Evolutionary conservation across 2,329 filamentous ascomycete species (phyloP), one percentile per base, ranked within the genome.

Genomic region (Cercospora beticola): DNA sequence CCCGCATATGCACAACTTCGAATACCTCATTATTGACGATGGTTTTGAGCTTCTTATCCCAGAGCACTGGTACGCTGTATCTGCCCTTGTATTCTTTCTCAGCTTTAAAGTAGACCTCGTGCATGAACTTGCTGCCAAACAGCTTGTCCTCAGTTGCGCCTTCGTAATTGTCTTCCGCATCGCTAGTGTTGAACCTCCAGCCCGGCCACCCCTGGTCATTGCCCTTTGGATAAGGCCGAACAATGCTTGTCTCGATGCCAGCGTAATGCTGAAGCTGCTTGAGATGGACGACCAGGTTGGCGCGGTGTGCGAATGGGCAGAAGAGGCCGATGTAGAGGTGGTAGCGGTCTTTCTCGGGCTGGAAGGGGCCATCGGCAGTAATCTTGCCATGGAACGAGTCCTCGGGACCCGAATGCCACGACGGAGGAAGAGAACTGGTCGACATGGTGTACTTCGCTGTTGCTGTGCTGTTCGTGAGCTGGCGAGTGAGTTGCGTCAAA

Each of bases 191-290:
- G 72, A 91, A 90, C 31, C 82, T 81, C 87, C 87, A 89, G 14
- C 87, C 88, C 0, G 86, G 86, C 86, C 87, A 90, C 36, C 88
- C 88, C 7, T 85, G 83, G 18, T 85, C 82, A 71, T 89, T 84
- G 62, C 87, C 88, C 75, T 91, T 91, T 0, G 89, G 89, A 70
- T 90, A 91, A 0, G 89, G 85, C 71, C 86, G 86, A 1, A 90
- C 87, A 4, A 90, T 81, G 0, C 86, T 87, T 21, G 88, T 74
- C 5, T 84, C 81, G 54, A 90, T 84, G 8, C 74, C 75, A 5
- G 76, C 76, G 40, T 86, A 79, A 10, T 83, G 77, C 36, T 85
- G 80, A 2, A 90, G 82, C 36, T 86, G 85, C 74, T 88, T 88
- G 60, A 90, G 80, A 60, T 87, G 82, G 5, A 87, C 82, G 8